Percentiles rank a stretch among this genome's conserved stretches.
These are phyloP conservation scores for Apiospora saccharicola DNA, from an alignment of 2,329 filamentous ascomycete genomes.

Conservation along the genomic window DNA sequence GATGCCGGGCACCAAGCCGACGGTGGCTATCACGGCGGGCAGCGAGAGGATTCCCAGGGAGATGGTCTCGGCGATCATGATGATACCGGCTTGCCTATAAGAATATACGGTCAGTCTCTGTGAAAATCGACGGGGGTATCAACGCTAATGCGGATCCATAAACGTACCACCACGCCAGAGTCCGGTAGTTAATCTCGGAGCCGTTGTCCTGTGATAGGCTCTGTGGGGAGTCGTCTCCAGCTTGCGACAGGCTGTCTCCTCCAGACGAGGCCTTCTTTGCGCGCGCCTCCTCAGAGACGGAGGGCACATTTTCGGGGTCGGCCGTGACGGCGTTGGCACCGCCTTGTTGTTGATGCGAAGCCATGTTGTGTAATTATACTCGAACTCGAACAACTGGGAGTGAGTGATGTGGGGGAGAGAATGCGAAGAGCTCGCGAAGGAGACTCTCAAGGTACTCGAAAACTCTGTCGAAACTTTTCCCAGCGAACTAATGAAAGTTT, in stretches of 20 bases:
- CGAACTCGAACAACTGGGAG: not conserved
- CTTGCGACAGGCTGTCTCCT: not conserved
- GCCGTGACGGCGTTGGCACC: not conserved
- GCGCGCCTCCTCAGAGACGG: not conserved
- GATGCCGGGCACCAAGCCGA: constrained; percentile 77
- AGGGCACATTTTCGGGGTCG: not conserved
- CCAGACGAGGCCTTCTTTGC: constrained; percentile 16
- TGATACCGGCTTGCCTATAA: constrained; percentile 52
- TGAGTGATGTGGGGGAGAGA: not conserved
- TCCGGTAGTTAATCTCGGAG: constrained; percentile 46
- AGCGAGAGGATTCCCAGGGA: constrained; percentile 71
- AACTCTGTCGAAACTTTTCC: not conserved
- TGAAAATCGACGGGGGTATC: not conserved
- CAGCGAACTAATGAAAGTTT: constrained; percentile 9
- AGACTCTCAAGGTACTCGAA: constrained; percentile 3
- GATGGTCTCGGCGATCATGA: constrained; percentile 54
- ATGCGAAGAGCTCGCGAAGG: not conserved
- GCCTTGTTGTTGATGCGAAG: not conserved
- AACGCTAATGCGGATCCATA: not conserved
- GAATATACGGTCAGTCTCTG: not conserved
- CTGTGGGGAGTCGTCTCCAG: constrained; percentile 19
- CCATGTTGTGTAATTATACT: not conserved
- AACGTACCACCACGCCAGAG: constrained; percentile 48
- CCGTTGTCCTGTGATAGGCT: constrained; percentile 30
- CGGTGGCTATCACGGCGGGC: constrained; percentile 74